Conservation (phyloP, 495 filamentous ascomycete species). For the Aspergillus conjunctus region DNA sequence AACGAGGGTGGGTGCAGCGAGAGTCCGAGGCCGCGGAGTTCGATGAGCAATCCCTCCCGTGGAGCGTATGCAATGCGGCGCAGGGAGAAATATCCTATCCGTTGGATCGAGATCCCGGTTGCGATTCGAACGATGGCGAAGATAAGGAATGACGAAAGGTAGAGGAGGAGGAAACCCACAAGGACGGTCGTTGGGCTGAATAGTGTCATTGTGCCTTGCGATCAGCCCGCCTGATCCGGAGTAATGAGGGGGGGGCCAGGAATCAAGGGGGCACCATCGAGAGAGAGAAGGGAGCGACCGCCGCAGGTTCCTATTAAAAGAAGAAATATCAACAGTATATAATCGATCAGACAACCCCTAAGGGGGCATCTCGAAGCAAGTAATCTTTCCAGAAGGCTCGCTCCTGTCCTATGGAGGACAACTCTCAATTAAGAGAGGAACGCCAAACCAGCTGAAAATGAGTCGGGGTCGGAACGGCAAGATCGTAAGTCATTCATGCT, state of each 20-base stretch:
- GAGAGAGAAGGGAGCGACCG: conserved; percentile 15
- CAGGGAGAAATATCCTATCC: conserved; percentile 87
- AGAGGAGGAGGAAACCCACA: conserved; percentile 79
- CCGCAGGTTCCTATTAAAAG: conserved; percentile 13
- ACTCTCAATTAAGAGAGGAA: conserved; percentile 30
- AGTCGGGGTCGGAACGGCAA: conserved; percentile 12
- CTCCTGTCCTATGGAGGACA: conserved; percentile 20
- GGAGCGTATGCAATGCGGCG: conserved; percentile 87
- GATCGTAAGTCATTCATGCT: conserved; percentile 27
- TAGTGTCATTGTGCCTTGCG: conserved; percentile 56
- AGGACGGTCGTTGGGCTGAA: conserved; percentile 78
- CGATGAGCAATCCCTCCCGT: conserved; percentile 81
- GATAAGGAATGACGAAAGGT: conserved; percentile 87
- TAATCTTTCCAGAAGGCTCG: conserved; percentile 5
- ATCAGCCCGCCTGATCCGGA: conserved; percentile 45
- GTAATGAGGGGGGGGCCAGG: conserved; percentile 23
- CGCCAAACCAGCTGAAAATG: conserved; percentile 19
- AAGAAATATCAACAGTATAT: background rate
- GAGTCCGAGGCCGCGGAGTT: conserved; percentile 85
- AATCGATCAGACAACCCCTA: conserved; percentile 1
- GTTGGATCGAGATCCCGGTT: conserved; percentile 94
- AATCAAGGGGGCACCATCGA: conserved; percentile 30
- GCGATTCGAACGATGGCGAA: conserved; percentile 91
- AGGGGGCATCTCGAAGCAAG: conserved; percentile 18
- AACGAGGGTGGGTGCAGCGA: conserved; percentile 91